Base-by-base conservation (phyloP, 2,329 filamentous ascomycete species). In the Botrytis porri region DNA sequence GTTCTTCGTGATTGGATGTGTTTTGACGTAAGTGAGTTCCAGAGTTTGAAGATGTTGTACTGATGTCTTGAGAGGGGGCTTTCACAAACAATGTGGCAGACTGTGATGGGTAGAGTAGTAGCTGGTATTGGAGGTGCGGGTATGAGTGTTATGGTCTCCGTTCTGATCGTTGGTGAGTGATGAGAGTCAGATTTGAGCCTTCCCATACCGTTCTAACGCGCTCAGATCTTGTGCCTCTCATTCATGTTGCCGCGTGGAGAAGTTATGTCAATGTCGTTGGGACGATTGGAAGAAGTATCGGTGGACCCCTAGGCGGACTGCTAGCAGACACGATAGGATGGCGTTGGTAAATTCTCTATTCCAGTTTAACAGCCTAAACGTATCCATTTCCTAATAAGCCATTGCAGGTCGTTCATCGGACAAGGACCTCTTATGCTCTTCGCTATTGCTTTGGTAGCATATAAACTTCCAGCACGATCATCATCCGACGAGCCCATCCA, bases 271-370 rank as follows among this genome's bases (percentile, higher is more conserved):
- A 94, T 80, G 87, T 94, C 75, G 85, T 94, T 66, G 94, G 87
- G 77, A 90, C 91, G 0, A 82, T 85, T 29, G 93, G 92, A n/a
- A 87, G 91, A 5, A 88, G 89, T 8, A 85, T 86, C 8, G 93
- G 93, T 3, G 92, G 90, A 7, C 91, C 92, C 0, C 76, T 95
- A 0, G 93, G 88, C 75, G 92, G 93, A 3, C 80, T 93, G 10
- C 81, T 94, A n/a, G 88, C 91, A 0, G 92, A 94, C 80, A 88
- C 85, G 7, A 86, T 94, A 69, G 91, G 92, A 48, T 94, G 92
- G 92, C 84, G 92, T 76, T 94, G 91, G 90, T 89, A 82, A 79
- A 84, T 79, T 51, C 37, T 60, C 29, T 25, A 37, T 37, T 48
- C 32, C 22, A 25, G 43, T n/a, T 39, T 22, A 16, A 41, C 16